Conservation (phyloP, 1,284 basidiomycete species). For the Cryptococcus sp. region DNA sequence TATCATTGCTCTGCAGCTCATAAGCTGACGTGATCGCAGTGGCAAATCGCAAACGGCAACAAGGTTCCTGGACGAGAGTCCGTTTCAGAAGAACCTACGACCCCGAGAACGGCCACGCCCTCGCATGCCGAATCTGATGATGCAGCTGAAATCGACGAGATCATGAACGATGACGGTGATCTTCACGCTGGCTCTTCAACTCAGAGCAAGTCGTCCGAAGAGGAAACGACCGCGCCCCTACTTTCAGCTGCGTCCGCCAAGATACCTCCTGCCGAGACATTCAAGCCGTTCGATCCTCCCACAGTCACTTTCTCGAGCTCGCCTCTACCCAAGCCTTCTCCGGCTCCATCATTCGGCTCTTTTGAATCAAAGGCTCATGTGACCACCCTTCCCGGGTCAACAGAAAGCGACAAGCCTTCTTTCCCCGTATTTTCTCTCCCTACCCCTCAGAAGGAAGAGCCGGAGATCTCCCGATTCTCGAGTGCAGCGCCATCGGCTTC, state of each 20-base stretch:
- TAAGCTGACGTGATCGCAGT: not conserved
- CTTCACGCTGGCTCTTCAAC: slow-evolving; percentile 1
- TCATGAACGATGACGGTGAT: slow-evolving; percentile 15
- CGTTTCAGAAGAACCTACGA: slow-evolving; percentile 1
- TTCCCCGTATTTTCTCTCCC: slow-evolving; percentile 8
- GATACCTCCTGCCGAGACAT: slow-evolving; percentile 25
- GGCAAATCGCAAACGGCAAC: slow-evolving; percentile 5
- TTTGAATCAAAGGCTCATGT: not conserved
- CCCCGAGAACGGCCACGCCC: slow-evolving; percentile 1
- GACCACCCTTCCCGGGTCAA: too few relatives aligned
- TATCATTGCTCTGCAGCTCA: not conserved
- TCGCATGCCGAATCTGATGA: not conserved
- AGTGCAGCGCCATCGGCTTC: not conserved
- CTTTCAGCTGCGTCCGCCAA: slow-evolving; percentile 9
- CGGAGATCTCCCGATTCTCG: not conserved
- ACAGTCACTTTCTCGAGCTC: slow-evolving; percentile 5
- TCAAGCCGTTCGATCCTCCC: slow-evolving; percentile 25
- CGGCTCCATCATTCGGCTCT: not conserved
- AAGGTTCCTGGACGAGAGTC: slow-evolving; percentile 1
- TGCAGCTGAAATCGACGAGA: slow-evolving; percentile 15
- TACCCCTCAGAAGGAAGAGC: not conserved
- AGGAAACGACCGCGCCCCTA: not conserved
- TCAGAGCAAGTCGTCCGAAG: not conserved
- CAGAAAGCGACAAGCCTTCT: too few relatives aligned
- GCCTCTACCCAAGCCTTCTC: slow-evolving; percentile 5